Percentiles rank a stretch among this genome's conserved stretches.
phyloP scores from a whole-genome alignment of 306 rosid genomes.

The Oxytropis ochrocephala region DNA sequence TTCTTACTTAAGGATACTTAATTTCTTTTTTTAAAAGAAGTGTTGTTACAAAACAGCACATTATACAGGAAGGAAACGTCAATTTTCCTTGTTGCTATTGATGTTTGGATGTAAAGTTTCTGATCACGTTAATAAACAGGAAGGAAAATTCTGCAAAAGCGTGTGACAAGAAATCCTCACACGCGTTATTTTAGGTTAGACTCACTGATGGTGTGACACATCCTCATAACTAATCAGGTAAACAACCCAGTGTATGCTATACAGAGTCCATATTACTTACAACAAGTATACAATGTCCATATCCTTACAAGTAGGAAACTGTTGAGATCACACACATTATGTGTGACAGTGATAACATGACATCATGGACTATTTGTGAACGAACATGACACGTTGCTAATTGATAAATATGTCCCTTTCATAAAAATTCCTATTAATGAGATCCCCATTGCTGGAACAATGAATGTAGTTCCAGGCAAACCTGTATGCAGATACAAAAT shows the following conservation, averaged over 20 bases:
- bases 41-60: no score
- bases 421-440: background rate
- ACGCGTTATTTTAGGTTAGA: slow-evolving; percentile 18
- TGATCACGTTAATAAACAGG: background rate
- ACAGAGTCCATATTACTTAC: slow-evolving; percentile 31
- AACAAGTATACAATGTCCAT: slow-evolving; percentile 31
- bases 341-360: slow-evolving; percentile 21
- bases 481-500: slow-evolving; percentile 2
- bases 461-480: background rate
- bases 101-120: background rate
- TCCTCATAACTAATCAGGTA: slow-evolving; percentile 12
- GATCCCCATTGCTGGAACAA: slow-evolving; percentile 13
- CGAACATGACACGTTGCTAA: slow-evolving; percentile 10
- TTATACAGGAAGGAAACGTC: no score
- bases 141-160: background rate
- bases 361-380: background rate
- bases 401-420: slow-evolving; percentile 15
- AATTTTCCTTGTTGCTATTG: background rate
- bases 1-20: no score
- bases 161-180: background rate
- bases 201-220: slow-evolving; percentile 17
- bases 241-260: slow-evolving; percentile 26
- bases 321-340: slow-evolving; percentile 10
- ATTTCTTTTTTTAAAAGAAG: no score
- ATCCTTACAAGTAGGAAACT: slow-evolving; percentile 22